These are phyloP conservation scores for Pseudocercospora macadamiae DNA, from an alignment of 2,329 filamentous ascomycete genomes.

Conservation along the genomic window DNA sequence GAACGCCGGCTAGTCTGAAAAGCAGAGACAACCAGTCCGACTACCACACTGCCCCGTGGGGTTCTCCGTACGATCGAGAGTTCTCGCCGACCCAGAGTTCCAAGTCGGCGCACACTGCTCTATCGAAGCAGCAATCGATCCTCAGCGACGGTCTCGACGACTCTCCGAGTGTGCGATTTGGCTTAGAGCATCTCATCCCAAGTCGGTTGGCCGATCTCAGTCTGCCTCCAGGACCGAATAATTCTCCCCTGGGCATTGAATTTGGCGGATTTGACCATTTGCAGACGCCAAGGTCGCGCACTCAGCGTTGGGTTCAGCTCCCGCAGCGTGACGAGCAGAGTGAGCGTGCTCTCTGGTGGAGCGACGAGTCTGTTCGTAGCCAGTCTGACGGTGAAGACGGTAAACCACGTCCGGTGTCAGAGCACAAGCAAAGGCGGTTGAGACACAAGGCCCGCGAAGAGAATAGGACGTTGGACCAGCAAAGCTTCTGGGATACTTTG, in stretches of 20 bases:
- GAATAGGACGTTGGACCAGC: slow-evolving; percentile 54
- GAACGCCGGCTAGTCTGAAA: slow-evolving; percentile 33
- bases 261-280: slow-evolving; percentile 24
- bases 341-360: slow-evolving; percentile 71
- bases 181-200: slow-evolving; percentile 40
- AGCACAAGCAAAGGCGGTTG: slow-evolving; percentile 6
- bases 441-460: slow-evolving; percentile 47
- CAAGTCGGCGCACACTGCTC: slow-evolving; percentile 36
- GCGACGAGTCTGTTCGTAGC: slow-evolving; percentile 73
- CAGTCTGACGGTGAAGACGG: slow-evolving; percentile 46
- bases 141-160: slow-evolving; percentile 30
- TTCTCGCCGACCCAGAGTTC: slow-evolving; percentile 55
- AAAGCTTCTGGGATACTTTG: slow-evolving; percentile 52
- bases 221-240: slow-evolving; percentile 18
- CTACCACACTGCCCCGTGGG: slow-evolving; percentile 78
- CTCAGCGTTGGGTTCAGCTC: slow-evolving; percentile 38
- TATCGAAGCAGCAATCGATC: slow-evolving; percentile 34
- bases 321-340: slow-evolving; percentile 30
- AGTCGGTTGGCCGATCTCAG: slow-evolving; percentile 33
- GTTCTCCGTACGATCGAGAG: slow-evolving; percentile 74
- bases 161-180: slow-evolving; percentile 38
- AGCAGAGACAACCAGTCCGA: slow-evolving; percentile 37
- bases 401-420: slow-evolving; percentile 6
- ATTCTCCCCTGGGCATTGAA: slow-evolving; percentile 19
- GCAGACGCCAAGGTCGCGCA: slow-evolving; percentile 35